Conservation (phyloP, 2,329 filamentous ascomycete genomes). For the Beauveria caledonica region DNA sequence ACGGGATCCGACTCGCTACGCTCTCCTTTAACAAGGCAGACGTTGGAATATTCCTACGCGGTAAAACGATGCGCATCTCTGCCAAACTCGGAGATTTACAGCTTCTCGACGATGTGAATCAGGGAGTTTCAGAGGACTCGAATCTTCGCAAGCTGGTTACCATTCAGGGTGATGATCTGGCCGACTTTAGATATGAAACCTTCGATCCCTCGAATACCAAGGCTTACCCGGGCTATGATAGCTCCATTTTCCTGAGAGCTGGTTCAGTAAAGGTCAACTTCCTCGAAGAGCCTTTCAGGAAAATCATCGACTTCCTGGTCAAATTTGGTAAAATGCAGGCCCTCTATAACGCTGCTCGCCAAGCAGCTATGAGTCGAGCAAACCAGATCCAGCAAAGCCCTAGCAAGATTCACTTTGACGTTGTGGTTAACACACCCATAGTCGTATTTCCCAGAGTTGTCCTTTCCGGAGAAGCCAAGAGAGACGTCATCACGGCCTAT, state of each 20-base stretch:
- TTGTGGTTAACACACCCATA: conserved; percentile 90
- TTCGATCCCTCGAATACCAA: conserved; percentile 65
- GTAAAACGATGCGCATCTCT: conserved; percentile 78
- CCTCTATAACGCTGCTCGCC: conserved; percentile 92
- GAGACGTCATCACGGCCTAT: conserved; percentile 85
- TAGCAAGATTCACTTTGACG: conserved; percentile 86
- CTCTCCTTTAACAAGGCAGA: conserved; percentile 88
- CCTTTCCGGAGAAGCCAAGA: conserved; percentile 56
- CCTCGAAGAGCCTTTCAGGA: conserved; percentile 91
- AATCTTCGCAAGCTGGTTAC: conserved; percentile 79
- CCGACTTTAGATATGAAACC: conserved; percentile 95
- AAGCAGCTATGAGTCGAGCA: conserved; percentile 88
- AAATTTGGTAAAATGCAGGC: conserved; percentile 99
- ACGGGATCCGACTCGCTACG: conserved; percentile 89
- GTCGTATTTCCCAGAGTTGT: conserved; percentile 84
- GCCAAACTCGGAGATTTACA: conserved; percentile 82
- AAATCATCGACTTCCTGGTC: conserved; percentile 95
- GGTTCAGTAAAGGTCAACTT: conserved; percentile 97
- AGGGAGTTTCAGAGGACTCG: conserved; percentile 75
- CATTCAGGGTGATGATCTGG: conserved; percentile 90
- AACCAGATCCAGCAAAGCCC: conserved; percentile 87
- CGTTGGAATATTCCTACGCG: conserved; percentile 79
- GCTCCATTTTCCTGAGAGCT: conserved; percentile 79
- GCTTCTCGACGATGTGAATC: conserved; percentile 87
- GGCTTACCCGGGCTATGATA: conserved; percentile 89